A percentile compares a stretch with the other conserved stretches of the same genome.
Conservation (phyloP, 163 green algal genomes). For the Picocystis sp. region DNA sequence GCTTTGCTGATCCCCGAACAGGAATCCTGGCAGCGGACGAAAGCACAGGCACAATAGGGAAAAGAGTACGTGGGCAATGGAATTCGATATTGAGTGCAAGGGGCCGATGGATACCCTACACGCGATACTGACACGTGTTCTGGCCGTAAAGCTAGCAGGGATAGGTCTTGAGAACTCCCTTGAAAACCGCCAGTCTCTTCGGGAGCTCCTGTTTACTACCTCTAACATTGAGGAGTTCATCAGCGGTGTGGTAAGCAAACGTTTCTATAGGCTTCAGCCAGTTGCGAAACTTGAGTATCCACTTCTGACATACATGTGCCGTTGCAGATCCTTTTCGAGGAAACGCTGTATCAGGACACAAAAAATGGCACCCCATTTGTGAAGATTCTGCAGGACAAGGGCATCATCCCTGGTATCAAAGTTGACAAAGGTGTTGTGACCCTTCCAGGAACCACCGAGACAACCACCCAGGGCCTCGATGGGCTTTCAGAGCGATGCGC, state of each 20-base stretch:
- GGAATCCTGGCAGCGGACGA: slow-evolving; percentile 80
- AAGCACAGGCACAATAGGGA: slow-evolving; percentile 82
- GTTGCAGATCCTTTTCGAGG: slow-evolving; percentile 58
- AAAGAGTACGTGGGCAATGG: slow-evolving; percentile 38
- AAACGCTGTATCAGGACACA: slow-evolving; percentile 60
- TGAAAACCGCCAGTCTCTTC: slow-evolving; percentile 53
- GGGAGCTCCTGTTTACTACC: slow-evolving; percentile 78
- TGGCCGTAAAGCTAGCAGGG: slow-evolving; percentile 22
- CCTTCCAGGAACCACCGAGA: neutral
- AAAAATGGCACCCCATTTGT: slow-evolving; percentile 55
- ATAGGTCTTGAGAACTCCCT: slow-evolving; percentile 58
- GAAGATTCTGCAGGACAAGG: slow-evolving; percentile 35
- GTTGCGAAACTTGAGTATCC: too few relatives aligned
- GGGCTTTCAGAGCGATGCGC: slow-evolving; percentile 19
- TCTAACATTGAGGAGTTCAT: slow-evolving; percentile 56
- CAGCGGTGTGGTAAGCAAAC: slow-evolving; percentile 21
- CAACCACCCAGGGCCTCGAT: slow-evolving; percentile 20
- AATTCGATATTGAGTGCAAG: too few relatives aligned
- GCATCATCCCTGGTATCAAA: slow-evolving; percentile 71
- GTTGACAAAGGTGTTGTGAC: slow-evolving; percentile 84
- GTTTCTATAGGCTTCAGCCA: neutral
- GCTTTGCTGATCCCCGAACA: too few relatives aligned
- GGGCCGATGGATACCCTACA: too few relatives aligned
- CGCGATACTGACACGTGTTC: neutral
- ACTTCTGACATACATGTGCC: neutral